Percentiles rank a stretch among this genome's conserved stretches.
Conservation (phyloP, 202 grass and related monocot genomes). For the Schoenoplectus tabernaemontani region DNA sequence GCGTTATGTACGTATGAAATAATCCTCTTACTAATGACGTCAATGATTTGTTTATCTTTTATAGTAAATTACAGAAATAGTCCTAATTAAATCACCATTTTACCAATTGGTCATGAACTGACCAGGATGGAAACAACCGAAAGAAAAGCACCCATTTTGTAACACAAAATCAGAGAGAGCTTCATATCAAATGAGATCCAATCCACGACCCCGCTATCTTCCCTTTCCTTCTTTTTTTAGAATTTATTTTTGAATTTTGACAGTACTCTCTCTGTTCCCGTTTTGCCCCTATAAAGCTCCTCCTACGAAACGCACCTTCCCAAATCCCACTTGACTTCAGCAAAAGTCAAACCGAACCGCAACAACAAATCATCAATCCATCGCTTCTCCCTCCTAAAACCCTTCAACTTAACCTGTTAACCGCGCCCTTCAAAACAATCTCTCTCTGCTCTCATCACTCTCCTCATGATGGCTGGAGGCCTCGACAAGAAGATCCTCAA, state of each 20-base stretch:
- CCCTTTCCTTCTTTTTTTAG: not conserved
- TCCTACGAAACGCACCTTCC: not conserved
- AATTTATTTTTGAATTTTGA: not conserved
- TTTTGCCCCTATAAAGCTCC: conserved; percentile 28
- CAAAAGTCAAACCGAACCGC: conserved; percentile 21
- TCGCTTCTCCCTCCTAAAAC: not conserved
- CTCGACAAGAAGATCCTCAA: conserved; percentile 11
- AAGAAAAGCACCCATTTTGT: not conserved
- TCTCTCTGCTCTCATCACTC: not conserved
- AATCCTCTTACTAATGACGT: too few species aligned
- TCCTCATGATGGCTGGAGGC: not conserved
- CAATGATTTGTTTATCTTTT: too few species aligned
- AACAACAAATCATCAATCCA: conserved; percentile 10
- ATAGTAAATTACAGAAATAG: too few species aligned
- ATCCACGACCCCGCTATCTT: not conserved
- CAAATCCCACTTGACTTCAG: too few species aligned
- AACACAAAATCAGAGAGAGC: not conserved
- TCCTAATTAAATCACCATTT: too few species aligned
- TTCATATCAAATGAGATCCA: not conserved
- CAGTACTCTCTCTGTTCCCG: not conserved
- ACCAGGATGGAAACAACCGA: not conserved
- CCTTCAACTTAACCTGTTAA: not conserved
- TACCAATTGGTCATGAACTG: not conserved
- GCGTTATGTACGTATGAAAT: too few species aligned
- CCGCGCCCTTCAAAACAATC: not conserved